Evolutionary conservation across 2,329 filamentous ascomycete species (phyloP).

Genomic region (Madurella mycetomatis): DNA sequence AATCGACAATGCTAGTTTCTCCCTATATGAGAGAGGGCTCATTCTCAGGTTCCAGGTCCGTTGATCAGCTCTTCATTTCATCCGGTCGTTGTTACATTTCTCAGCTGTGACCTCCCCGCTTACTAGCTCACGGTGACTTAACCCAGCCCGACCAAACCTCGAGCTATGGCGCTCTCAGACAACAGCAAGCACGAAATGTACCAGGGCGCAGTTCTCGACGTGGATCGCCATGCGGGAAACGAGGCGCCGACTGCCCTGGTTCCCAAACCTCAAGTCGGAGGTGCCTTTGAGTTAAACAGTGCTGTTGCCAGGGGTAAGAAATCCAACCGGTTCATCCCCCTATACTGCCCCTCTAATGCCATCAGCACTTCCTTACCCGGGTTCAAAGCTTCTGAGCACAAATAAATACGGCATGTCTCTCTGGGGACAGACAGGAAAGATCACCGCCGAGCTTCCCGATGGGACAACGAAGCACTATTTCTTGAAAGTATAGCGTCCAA

Average conservation of each 20-base stretch:
- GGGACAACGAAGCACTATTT: slow-evolving; percentile 8
- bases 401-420: slow-evolving; percentile 15
- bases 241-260: background rate
- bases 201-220: slow-evolving; percentile 2
- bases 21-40: background rate
- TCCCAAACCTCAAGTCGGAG: slow-evolving; percentile 2
- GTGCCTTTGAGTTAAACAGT: background rate
- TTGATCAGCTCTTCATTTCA: background rate
- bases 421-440: slow-evolving; percentile 16
- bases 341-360: background rate
- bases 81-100: background rate
- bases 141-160: too few species aligned
- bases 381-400: slow-evolving; percentile 1
- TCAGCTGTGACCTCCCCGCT: background rate
- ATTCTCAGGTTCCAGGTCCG: background rate
- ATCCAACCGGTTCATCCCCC: background rate
- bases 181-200: background rate
- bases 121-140: too few species aligned
- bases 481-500: slow-evolving; percentile 4
- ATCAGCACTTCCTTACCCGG: background rate
- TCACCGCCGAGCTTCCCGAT: slow-evolving; percentile 5
- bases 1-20: background rate
- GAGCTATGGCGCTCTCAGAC: slow-evolving; percentile 30
- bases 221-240: slow-evolving; percentile 7
- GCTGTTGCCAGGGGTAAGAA: slow-evolving; percentile 4